phyloP scores from a whole-genome alignment of 768 basidiomycete genomes.

The Zangia roseola region DNA sequence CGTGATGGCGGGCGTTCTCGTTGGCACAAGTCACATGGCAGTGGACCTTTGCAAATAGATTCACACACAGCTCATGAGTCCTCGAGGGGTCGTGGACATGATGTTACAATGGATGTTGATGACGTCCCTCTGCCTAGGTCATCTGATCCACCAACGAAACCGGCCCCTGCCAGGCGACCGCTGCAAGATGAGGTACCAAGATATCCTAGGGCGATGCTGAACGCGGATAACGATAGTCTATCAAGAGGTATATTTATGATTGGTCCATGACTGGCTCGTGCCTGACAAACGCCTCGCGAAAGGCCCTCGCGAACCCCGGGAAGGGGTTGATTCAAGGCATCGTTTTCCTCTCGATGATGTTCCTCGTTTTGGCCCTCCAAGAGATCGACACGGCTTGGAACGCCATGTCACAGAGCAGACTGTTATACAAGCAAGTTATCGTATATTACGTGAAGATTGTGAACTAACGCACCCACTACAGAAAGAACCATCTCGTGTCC shows the following conservation, averaged over 20 bases:
- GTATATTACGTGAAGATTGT: neutral
- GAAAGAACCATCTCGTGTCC: constrained; percentile 19
- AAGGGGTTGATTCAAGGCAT: constrained; percentile 17
- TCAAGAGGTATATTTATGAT: constrained; percentile 11
- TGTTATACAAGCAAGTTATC: constrained; percentile 17
- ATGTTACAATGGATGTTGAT: constrained; percentile 29
- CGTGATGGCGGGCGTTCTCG: constrained; percentile 14
- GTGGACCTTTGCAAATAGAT: constrained; percentile 14
- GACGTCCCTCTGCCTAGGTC: constrained; percentile 20
- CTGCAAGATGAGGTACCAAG: constrained; percentile 30
- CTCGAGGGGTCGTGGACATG: constrained; percentile 20
- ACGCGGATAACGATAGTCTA: constrained; percentile 18
- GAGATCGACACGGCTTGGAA: constrained; percentile 20
- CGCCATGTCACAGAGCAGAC: constrained; percentile 19
- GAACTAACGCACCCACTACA: constrained; percentile 2
- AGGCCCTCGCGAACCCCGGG: constrained; percentile 22
- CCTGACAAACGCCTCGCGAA: neutral
- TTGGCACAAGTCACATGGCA: constrained; percentile 13
- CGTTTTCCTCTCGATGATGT: constrained; percentile 14
- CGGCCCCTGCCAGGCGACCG: constrained; percentile 14
- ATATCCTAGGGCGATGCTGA: constrained; percentile 39
- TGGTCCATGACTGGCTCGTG: neutral
- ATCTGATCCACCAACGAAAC: constrained; percentile 17
- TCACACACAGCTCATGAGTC: constrained; percentile 18
- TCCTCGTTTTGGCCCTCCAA: constrained; percentile 15